Percentiles rank a stretch among this genome's conserved stretches.
These are phyloP conservation scores for Penicillium vulpinum DNA, from an alignment of 2,329 filamentous ascomycete species.

Conservation along the genomic window DNA sequence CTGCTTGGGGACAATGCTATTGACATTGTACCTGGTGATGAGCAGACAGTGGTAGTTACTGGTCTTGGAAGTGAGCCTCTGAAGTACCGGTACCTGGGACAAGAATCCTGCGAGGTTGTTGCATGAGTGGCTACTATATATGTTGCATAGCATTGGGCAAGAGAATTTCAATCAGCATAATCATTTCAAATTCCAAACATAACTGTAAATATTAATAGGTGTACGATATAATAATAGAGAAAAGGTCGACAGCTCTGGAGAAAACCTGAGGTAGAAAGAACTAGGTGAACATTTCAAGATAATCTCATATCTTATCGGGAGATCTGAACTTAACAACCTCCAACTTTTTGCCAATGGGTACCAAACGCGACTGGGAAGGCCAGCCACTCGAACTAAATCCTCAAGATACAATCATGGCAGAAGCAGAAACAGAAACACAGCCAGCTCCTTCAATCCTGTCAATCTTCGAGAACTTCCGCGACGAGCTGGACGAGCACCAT, in stretches of 20 bases:
- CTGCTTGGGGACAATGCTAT: constrained; percentile 57
- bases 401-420: constrained; percentile 14
- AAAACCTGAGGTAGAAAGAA: too few relatives aligned
- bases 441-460: constrained; percentile 51
- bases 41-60: constrained; percentile 44
- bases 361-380: constrained; percentile 43
- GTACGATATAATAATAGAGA: too few relatives aligned
- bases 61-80: constrained; percentile 22
- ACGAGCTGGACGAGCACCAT: constrained; percentile 90
- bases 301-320: constrained; percentile 11
- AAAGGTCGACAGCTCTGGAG: too few relatives aligned
- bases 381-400: constrained; percentile 20
- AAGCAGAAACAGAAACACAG: constrained; percentile 10
- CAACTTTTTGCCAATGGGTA: constrained; percentile 30
- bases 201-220: background rate
- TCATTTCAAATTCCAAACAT: background rate
- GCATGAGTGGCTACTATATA: background rate
- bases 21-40: constrained; percentile 60
- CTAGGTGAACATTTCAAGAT: too few relatives aligned
- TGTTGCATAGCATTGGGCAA: background rate
- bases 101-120: constrained; percentile 15
- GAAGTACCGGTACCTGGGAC: constrained; percentile 31
- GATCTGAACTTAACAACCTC: constrained; percentile 10
- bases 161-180: background rate
- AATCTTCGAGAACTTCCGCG: constrained; percentile 84